These are phyloP conservation scores for Teratosphaeria viscida DNA, from an alignment of 2,329 filamentous ascomycete genomes.

Conservation along the genomic window DNA sequence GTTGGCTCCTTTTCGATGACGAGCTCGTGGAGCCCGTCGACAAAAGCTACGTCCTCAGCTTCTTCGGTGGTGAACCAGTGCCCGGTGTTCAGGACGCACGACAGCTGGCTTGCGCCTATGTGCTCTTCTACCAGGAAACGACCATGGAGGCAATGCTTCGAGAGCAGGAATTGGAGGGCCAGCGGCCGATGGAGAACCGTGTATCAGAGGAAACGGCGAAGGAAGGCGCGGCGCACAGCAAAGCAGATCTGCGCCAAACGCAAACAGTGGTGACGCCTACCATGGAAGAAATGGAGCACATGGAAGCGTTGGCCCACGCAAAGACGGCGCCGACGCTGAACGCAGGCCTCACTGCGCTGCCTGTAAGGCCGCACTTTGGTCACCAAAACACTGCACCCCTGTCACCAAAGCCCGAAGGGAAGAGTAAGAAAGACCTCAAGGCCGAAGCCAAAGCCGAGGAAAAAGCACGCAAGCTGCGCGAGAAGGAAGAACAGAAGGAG, in stretches of 20 bases:
- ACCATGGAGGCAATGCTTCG: conserved; percentile 56
- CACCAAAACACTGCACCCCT: conserved; percentile 13
- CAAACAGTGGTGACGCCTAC: conserved; percentile 28
- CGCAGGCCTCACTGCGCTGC: not conserved
- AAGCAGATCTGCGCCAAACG: conserved; percentile 20
- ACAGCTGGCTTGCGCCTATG: conserved; percentile 79
- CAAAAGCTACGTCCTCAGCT: conserved; percentile 90
- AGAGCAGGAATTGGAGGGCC: conserved; percentile 74
- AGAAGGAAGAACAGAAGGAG: conserved; percentile 49
- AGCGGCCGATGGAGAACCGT: conserved; percentile 25
- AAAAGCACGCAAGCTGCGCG: conserved; percentile 47
- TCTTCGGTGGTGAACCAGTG: conserved; percentile 72
- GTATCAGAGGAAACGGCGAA: conserved; percentile 25
- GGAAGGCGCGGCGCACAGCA: conserved; percentile 12
- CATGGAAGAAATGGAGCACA: conserved; percentile 36
- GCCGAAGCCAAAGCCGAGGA: conserved; percentile 51
- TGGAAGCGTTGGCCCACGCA: conserved; percentile 54
- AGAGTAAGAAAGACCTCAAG: conserved; percentile 57
- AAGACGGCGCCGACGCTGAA: conserved; percentile 48
- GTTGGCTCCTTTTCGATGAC: conserved; percentile 94
- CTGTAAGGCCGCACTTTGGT: conserved; percentile 18
- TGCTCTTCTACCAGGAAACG: conserved; percentile 94
- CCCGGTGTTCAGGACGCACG: conserved; percentile 40
- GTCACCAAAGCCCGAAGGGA: conserved; percentile 40
- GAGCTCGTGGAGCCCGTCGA: conserved; percentile 98